Conservation (phyloP, 768 basidiomycete genomes). For the Steccherinum ochraceum region DNA sequence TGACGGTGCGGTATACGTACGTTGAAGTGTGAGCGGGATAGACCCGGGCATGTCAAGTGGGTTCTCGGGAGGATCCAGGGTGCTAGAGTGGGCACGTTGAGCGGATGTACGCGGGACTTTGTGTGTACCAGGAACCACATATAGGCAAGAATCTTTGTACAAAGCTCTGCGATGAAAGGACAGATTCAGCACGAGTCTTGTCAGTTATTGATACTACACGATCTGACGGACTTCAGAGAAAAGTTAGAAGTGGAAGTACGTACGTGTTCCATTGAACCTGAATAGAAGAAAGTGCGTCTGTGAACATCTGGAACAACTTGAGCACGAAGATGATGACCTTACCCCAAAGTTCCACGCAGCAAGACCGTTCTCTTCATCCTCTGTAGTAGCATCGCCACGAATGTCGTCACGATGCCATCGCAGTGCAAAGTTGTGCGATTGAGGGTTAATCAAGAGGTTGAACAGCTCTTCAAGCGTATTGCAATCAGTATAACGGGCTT, state of each 20-base stretch:
- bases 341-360: slow-evolving; percentile 61
- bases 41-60: slow-evolving; percentile 70
- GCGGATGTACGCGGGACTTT: slow-evolving; percentile 44
- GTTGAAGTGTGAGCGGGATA: slow-evolving; percentile 45
- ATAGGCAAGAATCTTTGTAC: slow-evolving; percentile 63
- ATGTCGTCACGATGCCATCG: slow-evolving; percentile 82
- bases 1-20: slow-evolving; percentile 28
- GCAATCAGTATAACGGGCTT: background rate
- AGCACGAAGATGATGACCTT: slow-evolving; percentile 23
- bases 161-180: slow-evolving; percentile 42
- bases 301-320: background rate
- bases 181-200: background rate
- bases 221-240: background rate
- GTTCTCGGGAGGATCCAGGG: slow-evolving; percentile 41
- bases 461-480: slow-evolving; percentile 48
- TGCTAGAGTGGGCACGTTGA: slow-evolving; percentile 52
- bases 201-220: background rate
- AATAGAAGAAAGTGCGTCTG: background rate
- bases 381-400: slow-evolving; percentile 43
- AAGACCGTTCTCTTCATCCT: slow-evolving; percentile 57
- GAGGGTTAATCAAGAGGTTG: slow-evolving; percentile 69
- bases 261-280: slow-evolving; percentile 84
- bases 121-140: slow-evolving; percentile 67
- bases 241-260: slow-evolving; percentile 19
- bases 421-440: slow-evolving; percentile 57